Percentiles rank a stretch among this genome's conserved stretches.
Evolutionary conservation across 2,329 filamentous ascomycete genomes (phyloP).

Genomic region (Aspergillus udagawae): DNA sequence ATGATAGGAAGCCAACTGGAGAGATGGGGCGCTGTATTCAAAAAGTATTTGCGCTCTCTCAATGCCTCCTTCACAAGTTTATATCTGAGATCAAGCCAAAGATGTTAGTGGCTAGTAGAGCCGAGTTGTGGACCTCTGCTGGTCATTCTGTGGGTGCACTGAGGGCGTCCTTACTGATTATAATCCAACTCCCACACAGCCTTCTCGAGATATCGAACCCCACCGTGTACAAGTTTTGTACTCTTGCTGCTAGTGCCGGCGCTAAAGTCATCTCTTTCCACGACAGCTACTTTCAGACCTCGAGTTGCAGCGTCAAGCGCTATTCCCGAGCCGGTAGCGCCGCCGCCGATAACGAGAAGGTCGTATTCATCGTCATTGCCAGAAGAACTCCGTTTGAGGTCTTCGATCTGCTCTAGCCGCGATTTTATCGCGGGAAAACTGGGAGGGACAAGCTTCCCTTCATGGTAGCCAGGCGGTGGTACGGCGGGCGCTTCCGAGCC

Average conservation of each 20-base stretch:
- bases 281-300: slow-evolving; percentile 73
- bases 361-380: slow-evolving; percentile 56
- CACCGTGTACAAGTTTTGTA: slow-evolving; percentile 81
- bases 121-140: background rate
- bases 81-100: slow-evolving; percentile 38
- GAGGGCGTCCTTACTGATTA: slow-evolving; percentile 56
- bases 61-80: slow-evolving; percentile 76
- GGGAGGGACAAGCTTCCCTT: slow-evolving; percentile 54
- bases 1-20: slow-evolving; percentile 79
- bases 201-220: slow-evolving; percentile 81
- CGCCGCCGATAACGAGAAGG: slow-evolving; percentile 72
- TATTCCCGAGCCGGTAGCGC: slow-evolving; percentile 75
- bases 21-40: slow-evolving; percentile 78
- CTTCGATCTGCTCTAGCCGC: slow-evolving; percentile 49
- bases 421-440: slow-evolving; percentile 50
- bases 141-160: background rate
- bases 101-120: slow-evolving; percentile 1
- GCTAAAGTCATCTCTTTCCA: slow-evolving; percentile 80
- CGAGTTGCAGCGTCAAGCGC: slow-evolving; percentile 76
- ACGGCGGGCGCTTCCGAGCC: slow-evolving; percentile 59
- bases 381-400: slow-evolving; percentile 44
- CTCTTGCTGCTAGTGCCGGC: slow-evolving; percentile 81
- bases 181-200: slow-evolving; percentile 83
- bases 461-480: slow-evolving; percentile 59
- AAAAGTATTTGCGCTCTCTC: slow-evolving; percentile 76